These are phyloP conservation scores for Anthracocystis panici-leucophaei DNA, from an alignment of 1,284 basidiomycete species.

Conservation along the genomic window DNA sequence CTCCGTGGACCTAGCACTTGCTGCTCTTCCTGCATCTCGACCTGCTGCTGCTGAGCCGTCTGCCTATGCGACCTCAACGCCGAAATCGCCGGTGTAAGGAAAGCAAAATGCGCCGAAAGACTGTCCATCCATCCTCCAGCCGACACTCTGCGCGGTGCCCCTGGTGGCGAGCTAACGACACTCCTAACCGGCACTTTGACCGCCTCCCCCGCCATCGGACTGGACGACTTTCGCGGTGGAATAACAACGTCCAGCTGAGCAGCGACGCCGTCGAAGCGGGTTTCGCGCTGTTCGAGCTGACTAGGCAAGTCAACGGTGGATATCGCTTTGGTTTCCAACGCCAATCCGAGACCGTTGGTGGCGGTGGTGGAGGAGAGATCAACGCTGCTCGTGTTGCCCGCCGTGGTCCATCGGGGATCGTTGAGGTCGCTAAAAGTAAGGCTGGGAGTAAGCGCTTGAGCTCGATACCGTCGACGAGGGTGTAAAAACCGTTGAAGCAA, in stretches of 20 bases:
- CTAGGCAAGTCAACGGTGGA: slow-evolving; percentile 48
- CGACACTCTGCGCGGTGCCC: slow-evolving; percentile 9
- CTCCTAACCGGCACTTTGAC: neutral
- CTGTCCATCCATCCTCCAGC: slow-evolving; percentile 41
- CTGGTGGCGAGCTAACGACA: slow-evolving; percentile 8
- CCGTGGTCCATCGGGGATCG: slow-evolving; percentile 3
- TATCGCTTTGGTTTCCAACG: slow-evolving; percentile 30
- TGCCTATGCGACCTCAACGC: slow-evolving; percentile 29
- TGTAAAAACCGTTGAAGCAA: slow-evolving; percentile 45
- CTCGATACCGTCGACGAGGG: slow-evolving; percentile 21
- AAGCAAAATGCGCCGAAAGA: slow-evolving; percentile 45
- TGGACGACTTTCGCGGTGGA: slow-evolving; percentile 26
- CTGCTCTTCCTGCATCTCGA: neutral
- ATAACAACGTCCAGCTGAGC: slow-evolving; percentile 17
- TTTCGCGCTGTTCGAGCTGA: slow-evolving; percentile 38
- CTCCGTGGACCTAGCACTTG: slow-evolving; percentile 47
- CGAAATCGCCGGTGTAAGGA: slow-evolving; percentile 36
- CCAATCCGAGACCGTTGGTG: slow-evolving; percentile 17
- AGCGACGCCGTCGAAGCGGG: slow-evolving; percentile 22
- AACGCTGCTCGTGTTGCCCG: slow-evolving; percentile 22
- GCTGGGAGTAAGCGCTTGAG: slow-evolving; percentile 37
- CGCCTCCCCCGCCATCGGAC: neutral
- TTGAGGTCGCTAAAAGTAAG: slow-evolving; percentile 31
- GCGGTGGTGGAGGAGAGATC: slow-evolving; percentile 18
- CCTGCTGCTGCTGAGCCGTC: slow-evolving; percentile 2